A percentile compares a stretch with the other conserved stretches of the same genome.
phyloP scores from a whole-genome alignment of 116 monocot species.

The Papilionanthe hybrid region DNA sequence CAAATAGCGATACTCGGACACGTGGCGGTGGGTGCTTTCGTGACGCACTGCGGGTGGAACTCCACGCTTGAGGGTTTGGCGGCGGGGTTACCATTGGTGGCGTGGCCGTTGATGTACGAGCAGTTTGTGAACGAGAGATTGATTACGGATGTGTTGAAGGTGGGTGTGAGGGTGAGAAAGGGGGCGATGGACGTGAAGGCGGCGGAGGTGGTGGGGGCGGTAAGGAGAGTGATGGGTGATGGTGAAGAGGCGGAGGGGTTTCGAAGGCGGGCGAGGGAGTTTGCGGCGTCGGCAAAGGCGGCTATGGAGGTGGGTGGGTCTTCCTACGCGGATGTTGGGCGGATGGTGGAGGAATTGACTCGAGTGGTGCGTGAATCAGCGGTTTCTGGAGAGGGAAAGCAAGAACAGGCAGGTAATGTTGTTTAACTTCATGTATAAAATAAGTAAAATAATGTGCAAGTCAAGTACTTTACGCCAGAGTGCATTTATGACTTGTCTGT shows the following conservation, averaged over 20 bases:
- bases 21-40: slow-evolving; percentile 25
- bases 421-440: no score
- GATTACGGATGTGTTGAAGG: slow-evolving; percentile 5
- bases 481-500: no score
- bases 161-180: slow-evolving; percentile 8
- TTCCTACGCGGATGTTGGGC: slow-evolving; percentile 6
- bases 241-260: slow-evolving; percentile 6
- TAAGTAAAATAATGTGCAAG: no score
- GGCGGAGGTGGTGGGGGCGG: slow-evolving; percentile 4
- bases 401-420: no score
- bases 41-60: slow-evolving; percentile 65
- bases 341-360: slow-evolving; percentile 18
- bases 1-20: slow-evolving; percentile 13
- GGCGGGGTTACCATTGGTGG: slow-evolving; percentile 9
- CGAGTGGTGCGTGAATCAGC: no score
- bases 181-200: background rate
- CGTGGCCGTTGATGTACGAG: slow-evolving; percentile 13
- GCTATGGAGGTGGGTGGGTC: slow-evolving; percentile 8
- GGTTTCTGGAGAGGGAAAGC: no score
- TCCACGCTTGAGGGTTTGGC: slow-evolving; percentile 23
- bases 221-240: slow-evolving; percentile 4
- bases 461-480: no score
- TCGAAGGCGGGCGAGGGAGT: slow-evolving; percentile 11
- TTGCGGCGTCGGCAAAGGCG: background rate
- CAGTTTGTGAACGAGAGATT: slow-evolving; percentile 16